phyloP scores from a whole-genome alignment of 1,139 yeast species.

The Candida mesenterica region DNA sequence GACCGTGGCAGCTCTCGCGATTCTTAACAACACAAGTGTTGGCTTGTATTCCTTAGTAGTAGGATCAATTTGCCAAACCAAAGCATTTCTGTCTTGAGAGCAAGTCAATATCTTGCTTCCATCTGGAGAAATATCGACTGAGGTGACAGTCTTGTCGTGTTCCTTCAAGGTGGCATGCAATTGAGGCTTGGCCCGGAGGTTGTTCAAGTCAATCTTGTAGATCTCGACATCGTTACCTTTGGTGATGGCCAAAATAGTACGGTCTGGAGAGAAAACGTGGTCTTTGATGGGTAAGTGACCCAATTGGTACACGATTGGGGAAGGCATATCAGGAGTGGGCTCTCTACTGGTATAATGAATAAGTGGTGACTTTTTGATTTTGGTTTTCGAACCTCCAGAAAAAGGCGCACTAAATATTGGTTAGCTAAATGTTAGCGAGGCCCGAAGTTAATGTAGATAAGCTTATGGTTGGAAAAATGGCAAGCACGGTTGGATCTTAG shows the following conservation, averaged over 20 bases:
- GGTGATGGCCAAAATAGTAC: conserved; percentile 72
- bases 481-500: too few relatives aligned
- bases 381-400: too few relatives aligned
- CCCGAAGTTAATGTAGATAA: too few relatives aligned
- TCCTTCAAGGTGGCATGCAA: conserved; percentile 66
- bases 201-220: conserved; percentile 49
- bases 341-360: conserved; percentile 29
- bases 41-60: conserved; percentile 63
- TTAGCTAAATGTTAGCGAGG: too few relatives aligned
- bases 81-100: conserved; percentile 96
- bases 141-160: conserved; percentile 94
- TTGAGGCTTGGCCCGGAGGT: conserved; percentile 36
- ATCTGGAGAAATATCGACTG: conserved; percentile 86
- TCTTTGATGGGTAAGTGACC: conserved; percentile 88
- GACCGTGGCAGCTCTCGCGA: conserved; percentile 90
- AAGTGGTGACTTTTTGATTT: conserved; percentile 1
- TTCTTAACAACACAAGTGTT: conserved; percentile 86
- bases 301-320: conserved; percentile 53
- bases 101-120: conserved; percentile 89
- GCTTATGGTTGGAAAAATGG: too few relatives aligned
- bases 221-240: conserved; percentile 75
- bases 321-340: conserved; percentile 34
- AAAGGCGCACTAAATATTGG: too few relatives aligned
- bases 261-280: conserved; percentile 79
- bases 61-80: conserved; percentile 81